Base-by-base conservation (phyloP, 2,329 filamentous ascomycete genomes). In the Bipolaris gigantea region DNA sequence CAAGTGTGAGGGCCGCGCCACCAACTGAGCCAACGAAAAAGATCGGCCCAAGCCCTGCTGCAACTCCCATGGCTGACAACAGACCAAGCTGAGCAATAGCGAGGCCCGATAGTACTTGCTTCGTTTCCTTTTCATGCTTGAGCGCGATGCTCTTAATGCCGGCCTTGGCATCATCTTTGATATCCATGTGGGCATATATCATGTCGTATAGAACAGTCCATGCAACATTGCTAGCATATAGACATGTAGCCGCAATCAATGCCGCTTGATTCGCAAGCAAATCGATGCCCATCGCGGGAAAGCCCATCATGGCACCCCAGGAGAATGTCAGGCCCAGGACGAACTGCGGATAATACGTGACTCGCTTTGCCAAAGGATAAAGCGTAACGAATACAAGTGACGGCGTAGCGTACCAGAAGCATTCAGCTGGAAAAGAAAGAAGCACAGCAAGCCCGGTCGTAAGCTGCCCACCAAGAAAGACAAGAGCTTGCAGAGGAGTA, bases 191-290 rank as follows among this genome's bases (percentile, higher is more conserved):
- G 13, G 91, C 91, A 73, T 96, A 96, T 30, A 96, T 91, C 85
- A 94, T 95, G 72, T 96, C 91, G 73, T 95, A 96, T 35, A 95
- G 76, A 23, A 95, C 82, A 0, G 90, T 95, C 92, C 92, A 96
- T 3, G 89, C 86, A 21, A 94, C 80, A 64, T 92, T 94, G 39
- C 88, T 91, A 10, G 83, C 77, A 70, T 95, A 95, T 44, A 96
- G 77, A 53, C 83, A 84, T 2, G 80, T 84, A 1, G 89, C 89
- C 1, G 88, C 85, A 4, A 81, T 78, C 53, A 90, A 70, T 2
- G 89, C 88, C 1, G 83, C 74, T 19, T 76, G 76, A 60, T 88
- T 83, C 5, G 83, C 76, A 11, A 93, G 73, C n/a, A 94, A 72
- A 60, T 92, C 89, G 33, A 94, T 77, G 1, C 89, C 90, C 2